Evolutionary conservation across 2,329 filamentous ascomycete genomes (phyloP), one percentile per base, ranked within the genome.

Genomic region (Furcasterigmium sp.): DNA sequence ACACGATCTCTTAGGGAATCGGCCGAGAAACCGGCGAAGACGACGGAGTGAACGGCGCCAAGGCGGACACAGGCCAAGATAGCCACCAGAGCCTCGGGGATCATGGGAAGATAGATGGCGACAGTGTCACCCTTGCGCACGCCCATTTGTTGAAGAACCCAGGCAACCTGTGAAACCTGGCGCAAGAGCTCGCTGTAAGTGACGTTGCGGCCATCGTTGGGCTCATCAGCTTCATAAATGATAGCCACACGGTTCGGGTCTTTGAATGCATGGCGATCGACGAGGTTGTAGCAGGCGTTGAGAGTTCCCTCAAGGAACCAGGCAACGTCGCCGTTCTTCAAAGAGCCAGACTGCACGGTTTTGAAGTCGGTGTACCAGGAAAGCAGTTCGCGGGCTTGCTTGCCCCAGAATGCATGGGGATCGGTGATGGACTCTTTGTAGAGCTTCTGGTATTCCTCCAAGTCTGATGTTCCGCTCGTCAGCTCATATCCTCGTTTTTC

Each of bases 161-260:
- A 89, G 36, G 93, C 86, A 14, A 89, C 82, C 65, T 81, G 85
- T 58, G 85, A 96, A 41, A 98, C 91, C 66, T 98, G 82, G 51
- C 90, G 84, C 49, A 97, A 80, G 41, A 98, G 85, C 76, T 98
- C 91, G 56, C 85, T 80, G 57, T 97, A 98, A 52, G 88, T 93
- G 64, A 98, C 85, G 53, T 78, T 91, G 53, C 91, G 89, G 60
- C 93, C 91, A 61, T 95, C 86, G 42, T 69, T 76, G 34, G 85
- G 80, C 69, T 98, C 93, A 59, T 98, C 93, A 48, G 91, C 91
- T 73, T 98, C 93, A 73, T 97, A 98, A 71, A 97, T 95, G 69
- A 98, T 95, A 63, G 93, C 93, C 38, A 93, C 82, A 70, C 85
- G 89, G 70, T 97, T 73, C 38, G 93, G 93, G 69, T 95, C 83